Percentiles rank a stretch among this genome's conserved stretches.
Conservation (phyloP, 768 basidiomycete genomes). For the Suillus decipiens region DNA sequence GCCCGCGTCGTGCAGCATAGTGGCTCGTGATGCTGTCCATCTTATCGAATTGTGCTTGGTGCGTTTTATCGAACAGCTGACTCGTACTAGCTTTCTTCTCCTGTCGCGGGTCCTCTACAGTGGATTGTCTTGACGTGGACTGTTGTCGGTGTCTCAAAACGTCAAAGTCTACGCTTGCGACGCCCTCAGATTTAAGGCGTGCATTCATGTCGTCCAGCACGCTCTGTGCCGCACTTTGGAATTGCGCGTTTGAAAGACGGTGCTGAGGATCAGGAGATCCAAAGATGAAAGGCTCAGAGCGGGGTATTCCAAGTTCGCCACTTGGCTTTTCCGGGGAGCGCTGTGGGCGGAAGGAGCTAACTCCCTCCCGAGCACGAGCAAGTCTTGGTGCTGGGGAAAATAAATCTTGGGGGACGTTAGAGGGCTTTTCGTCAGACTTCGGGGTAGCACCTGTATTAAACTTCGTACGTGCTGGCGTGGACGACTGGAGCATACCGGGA, state of each 20-base stretch:
- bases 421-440: constrained; percentile 34
- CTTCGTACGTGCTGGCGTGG: constrained; percentile 26
- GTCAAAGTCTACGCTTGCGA: constrained; percentile 46
- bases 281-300: constrained; percentile 64
- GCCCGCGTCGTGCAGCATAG: constrained; percentile 45
- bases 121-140: not conserved
- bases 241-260: constrained; percentile 63
- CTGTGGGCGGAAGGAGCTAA: constrained; percentile 23
- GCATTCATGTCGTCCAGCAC: constrained; percentile 85
- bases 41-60: constrained; percentile 66
- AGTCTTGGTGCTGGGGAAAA: constrained; percentile 41
- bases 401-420: constrained; percentile 35
- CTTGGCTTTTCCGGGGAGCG: not conserved
- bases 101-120: constrained; percentile 8
- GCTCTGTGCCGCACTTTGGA: constrained; percentile 63
- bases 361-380: constrained; percentile 12
- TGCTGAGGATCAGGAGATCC: constrained; percentile 73
- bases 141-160: constrained; percentile 40
- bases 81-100: constrained; percentile 27
- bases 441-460: constrained; percentile 28
- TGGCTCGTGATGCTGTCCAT: constrained; percentile 75
- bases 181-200: constrained; percentile 60
- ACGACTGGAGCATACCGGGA: constrained; percentile 33
- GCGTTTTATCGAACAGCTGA: constrained; percentile 55
- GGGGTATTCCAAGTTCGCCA: constrained; percentile 16